Percentiles rank a stretch among this genome's conserved stretches.
These are phyloP conservation scores for Colletotrichum endophyticum DNA, from an alignment of 2,329 filamentous ascomycete genomes.

Conservation along the genomic window DNA sequence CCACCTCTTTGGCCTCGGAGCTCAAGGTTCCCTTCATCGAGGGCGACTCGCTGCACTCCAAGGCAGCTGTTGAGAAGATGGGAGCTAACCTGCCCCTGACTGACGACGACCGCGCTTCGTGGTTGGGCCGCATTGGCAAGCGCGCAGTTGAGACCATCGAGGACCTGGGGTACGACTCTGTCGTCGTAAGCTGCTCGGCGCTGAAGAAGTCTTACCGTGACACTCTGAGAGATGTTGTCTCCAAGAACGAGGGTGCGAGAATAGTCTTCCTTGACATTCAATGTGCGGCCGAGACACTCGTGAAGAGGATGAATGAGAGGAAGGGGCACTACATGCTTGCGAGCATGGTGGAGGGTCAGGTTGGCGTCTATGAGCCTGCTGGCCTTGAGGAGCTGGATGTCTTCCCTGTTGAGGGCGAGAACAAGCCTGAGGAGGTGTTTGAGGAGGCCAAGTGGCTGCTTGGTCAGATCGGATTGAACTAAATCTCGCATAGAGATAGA, in stretches of 20 bases:
- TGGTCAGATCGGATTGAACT: not conserved
- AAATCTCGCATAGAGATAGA: not conserved
- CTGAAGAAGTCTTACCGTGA: slow-evolving; percentile 37
- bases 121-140: slow-evolving; percentile 31
- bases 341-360: slow-evolving; percentile 38
- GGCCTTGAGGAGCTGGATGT: slow-evolving; percentile 36
- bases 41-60: slow-evolving; percentile 41
- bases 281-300: slow-evolving; percentile 29
- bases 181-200: slow-evolving; percentile 44
- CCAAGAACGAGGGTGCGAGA: slow-evolving; percentile 18
- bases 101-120: slow-evolving; percentile 35
- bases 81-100: slow-evolving; percentile 29
- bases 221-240: slow-evolving; percentile 27
- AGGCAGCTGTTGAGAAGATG: slow-evolving; percentile 36
- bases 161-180: slow-evolving; percentile 29
- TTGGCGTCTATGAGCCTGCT: slow-evolving; percentile 33
- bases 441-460: slow-evolving; percentile 24
- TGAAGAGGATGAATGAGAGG: slow-evolving; percentile 29
- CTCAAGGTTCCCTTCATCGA: slow-evolving; percentile 41
- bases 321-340: slow-evolving; percentile 40
- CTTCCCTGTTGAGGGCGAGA: slow-evolving; percentile 31
- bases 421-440: slow-evolving; percentile 11
- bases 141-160: slow-evolving; percentile 26
- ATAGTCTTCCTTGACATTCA: slow-evolving; percentile 41
- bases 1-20: slow-evolving; percentile 29